Base-by-base conservation (phyloP, 2,329 filamentous ascomycete species). In the Metarhizium brunneum region DNA sequence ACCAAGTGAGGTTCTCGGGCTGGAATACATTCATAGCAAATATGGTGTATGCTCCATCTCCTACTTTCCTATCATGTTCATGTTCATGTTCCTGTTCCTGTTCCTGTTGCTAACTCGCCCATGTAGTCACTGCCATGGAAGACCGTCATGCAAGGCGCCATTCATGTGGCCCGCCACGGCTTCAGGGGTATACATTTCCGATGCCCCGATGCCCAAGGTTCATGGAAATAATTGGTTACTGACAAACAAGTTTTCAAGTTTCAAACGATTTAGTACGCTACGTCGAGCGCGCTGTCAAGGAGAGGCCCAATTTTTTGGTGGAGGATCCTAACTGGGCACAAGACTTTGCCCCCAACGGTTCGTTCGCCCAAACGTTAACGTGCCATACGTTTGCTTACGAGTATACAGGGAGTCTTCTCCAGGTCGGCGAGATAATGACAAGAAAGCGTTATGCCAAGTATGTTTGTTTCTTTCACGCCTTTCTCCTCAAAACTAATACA, bases 291-390 rank as follows among this genome's bases (percentile, higher is more conserved):
- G 80, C 79, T 8, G 63, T 73, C 30, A 53, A 60, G 6, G 55
- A 57, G 4, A 48, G 52, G 13, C 40, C 58, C 7, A 74, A 90
- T 61, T 96, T 95, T 64, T 73, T 96, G 0, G 74, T 84, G 0
- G 77, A 87, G 3, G 84, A 96, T 56, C 84, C 87, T 0, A 81
- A 83, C 3, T 97, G 90, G 87, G 90, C 92, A 0, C 69, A 88
- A 50, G 92, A 96, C 66, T 96, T 96, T 72, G 91, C 90, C 2
- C 90, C 90, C 0, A 84, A 92, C 58, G 92, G 76, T 74, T 56
- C 18, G 59, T 51, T 18, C 20, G n/a, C 29, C 36, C 45, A 38
- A 32, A 10, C 8, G 10, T 16, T 16, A 4, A 7, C 30, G 52
- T 11, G n/a, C 25, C 18, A 35, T 11, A 29, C 52, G 60, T 29